phyloP scores from a whole-genome alignment of 2,329 filamentous ascomycete species.

The Arthrobotrys musiformis region DNA sequence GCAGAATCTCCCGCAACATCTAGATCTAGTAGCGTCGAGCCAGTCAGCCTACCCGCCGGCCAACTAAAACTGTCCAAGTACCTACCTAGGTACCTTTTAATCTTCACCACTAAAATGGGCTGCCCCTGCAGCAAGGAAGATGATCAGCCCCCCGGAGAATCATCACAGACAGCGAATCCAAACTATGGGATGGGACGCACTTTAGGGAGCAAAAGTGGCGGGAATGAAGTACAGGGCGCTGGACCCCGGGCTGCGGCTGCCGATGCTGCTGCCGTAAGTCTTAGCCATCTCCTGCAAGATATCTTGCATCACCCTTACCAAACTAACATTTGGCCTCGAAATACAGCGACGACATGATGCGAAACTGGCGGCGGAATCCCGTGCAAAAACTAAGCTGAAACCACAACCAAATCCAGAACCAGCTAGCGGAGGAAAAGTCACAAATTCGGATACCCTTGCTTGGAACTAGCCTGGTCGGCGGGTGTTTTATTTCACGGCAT shows the following conservation, averaged over 20 bases:
- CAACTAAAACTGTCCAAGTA: not conserved
- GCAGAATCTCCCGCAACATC: not conserved
- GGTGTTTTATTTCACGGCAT: not conserved
- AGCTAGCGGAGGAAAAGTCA: slow-evolving; percentile 23
- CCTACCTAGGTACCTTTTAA: not conserved
- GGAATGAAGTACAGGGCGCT: slow-evolving; percentile 7
- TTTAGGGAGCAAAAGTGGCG: slow-evolving; percentile 24
- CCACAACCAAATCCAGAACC: slow-evolving; percentile 21
- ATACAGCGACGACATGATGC: slow-evolving; percentile 50
- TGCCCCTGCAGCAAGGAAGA: slow-evolving; percentile 54
- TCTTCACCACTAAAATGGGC: slow-evolving; percentile 33
- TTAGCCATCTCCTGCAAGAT: not conserved
- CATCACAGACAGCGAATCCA: slow-evolving; percentile 44
- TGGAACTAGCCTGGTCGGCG: slow-evolving; percentile 33
- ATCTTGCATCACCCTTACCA: not conserved
- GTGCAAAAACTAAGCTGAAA: slow-evolving; percentile 52
- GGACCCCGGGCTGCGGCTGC: slow-evolving; percentile 43
- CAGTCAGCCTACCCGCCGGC: not conserved
- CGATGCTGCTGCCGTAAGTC: slow-evolving; percentile 46
- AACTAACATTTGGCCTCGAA: not conserved
- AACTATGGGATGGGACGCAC: slow-evolving; percentile 44
- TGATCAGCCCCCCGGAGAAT: slow-evolving; percentile 40
- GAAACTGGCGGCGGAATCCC: slow-evolving; percentile 35
- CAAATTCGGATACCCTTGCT: slow-evolving; percentile 48
- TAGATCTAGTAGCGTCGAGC: not conserved